Conservation (phyloP, 805 yeast species). For the Lipomyces oligophaga region DNA sequence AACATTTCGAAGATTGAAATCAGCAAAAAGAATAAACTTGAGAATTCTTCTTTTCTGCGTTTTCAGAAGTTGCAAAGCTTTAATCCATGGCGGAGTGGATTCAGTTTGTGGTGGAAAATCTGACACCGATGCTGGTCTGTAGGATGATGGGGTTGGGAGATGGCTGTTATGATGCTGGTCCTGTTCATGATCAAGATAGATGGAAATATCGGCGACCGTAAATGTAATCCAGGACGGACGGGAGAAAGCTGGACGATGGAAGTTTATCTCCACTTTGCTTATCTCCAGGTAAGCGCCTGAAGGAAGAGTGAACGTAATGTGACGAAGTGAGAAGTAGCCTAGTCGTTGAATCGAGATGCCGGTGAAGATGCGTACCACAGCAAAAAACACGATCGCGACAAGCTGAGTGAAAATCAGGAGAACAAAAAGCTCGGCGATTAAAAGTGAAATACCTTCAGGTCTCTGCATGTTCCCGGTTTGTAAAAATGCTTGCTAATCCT, state of each 20-base stretch:
- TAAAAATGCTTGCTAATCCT: no score
- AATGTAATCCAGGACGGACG: constrained; percentile 42
- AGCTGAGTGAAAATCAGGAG: constrained; percentile 28
- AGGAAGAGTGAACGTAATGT: constrained; percentile 36
- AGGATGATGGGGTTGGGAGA: constrained; percentile 1
- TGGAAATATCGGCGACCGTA: constrained; percentile 35
- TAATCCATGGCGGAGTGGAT: not conserved
- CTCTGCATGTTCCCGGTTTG: constrained; percentile 18
- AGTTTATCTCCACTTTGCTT: constrained; percentile 37
- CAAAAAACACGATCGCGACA: constrained; percentile 39
- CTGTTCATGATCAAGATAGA: constrained; percentile 32
- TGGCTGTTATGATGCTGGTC: constrained; percentile 11
- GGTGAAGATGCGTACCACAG: constrained; percentile 40
- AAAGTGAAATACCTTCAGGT: constrained; percentile 25
- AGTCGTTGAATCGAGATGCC: constrained; percentile 43
- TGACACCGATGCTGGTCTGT: not conserved
- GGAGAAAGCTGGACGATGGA: constrained; percentile 43
- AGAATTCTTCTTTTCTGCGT: constrained; percentile 15
- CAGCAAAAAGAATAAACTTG: constrained; percentile 8
- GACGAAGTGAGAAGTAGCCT: constrained; percentile 42
- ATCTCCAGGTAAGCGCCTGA: constrained; percentile 39
- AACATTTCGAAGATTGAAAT: constrained; percentile 14
- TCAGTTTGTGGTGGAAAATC: not conserved
- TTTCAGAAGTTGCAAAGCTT: not conserved
- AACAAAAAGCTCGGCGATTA: constrained; percentile 23